Conservation (phyloP, 2,329 filamentous ascomycete species). For the Huntiella decipiens region DNA sequence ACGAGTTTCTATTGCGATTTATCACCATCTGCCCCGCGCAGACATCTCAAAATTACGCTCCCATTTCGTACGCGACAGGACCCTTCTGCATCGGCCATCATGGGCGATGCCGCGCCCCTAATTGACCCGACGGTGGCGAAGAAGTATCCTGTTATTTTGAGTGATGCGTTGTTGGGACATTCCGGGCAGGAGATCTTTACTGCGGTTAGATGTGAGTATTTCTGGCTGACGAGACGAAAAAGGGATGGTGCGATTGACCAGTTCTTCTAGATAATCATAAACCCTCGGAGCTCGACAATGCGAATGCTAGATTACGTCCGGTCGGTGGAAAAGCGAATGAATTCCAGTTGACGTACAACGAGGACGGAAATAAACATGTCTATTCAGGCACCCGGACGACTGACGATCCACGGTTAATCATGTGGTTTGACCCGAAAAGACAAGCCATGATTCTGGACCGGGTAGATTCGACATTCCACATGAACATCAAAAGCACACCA, state of each 20-base stretch:
- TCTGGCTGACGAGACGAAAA: background rate
- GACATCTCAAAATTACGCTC: no score
- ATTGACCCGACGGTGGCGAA: slow-evolving; percentile 42
- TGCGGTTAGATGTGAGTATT: slow-evolving; percentile 33
- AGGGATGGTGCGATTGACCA: background rate
- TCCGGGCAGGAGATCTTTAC: slow-evolving; percentile 39
- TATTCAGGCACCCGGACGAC: slow-evolving; percentile 41
- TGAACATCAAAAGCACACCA: slow-evolving; percentile 62
- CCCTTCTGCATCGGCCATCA: background rate
- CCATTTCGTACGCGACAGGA: background rate
- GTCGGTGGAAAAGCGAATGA: slow-evolving; percentile 28
- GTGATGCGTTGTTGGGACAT: slow-evolving; percentile 39
- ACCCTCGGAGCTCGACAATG: slow-evolving; percentile 31
- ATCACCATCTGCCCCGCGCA: background rate
- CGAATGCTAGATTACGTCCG: slow-evolving; percentile 31
- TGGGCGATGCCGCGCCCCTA: slow-evolving; percentile 13
- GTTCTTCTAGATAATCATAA: slow-evolving; percentile 39
- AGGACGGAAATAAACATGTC: slow-evolving; percentile 36
- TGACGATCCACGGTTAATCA: slow-evolving; percentile 38
- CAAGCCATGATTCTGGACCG: slow-evolving; percentile 69
- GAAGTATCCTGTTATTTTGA: slow-evolving; percentile 44
- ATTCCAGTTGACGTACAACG: slow-evolving; percentile 36
- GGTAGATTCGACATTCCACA: slow-evolving; percentile 63
- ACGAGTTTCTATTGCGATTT: background rate
- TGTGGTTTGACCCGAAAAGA: slow-evolving; percentile 57